Evolutionary conservation across 192 early-diverging fungal genomes (phyloP).

Genomic region (Backusella tarrabulga): DNA sequence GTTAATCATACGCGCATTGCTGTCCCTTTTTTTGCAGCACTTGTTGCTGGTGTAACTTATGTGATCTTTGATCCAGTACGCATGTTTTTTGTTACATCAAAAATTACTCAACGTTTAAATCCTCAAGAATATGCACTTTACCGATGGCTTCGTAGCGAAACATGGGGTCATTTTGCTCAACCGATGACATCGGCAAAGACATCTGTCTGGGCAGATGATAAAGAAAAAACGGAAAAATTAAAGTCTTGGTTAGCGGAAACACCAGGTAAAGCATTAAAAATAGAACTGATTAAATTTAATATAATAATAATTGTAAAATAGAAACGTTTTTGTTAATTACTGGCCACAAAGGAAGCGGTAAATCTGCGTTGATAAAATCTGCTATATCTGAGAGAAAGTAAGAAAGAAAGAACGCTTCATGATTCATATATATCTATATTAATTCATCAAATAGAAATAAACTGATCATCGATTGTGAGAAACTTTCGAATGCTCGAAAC

Average conservation of each 20-base stretch:
- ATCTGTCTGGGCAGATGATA: conserved; percentile 55
- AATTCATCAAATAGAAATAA: conserved; percentile 46
- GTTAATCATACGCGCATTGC: conserved; percentile 75
- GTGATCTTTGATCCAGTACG: conserved; percentile 91
- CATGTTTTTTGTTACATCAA: conserved; percentile 84
- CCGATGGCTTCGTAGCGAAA: conserved; percentile 57
- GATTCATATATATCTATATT: neutral
- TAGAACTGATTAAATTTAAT: neutral
- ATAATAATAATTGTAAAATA: neutral
- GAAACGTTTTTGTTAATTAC: conserved; percentile 84
- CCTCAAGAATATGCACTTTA: conserved; percentile 60
- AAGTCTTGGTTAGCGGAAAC: conserved; percentile 55
- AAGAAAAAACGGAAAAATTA: conserved; percentile 54
- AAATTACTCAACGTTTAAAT: conserved; percentile 79
- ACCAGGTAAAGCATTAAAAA: conserved; percentile 39
- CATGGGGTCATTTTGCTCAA: conserved; percentile 22
- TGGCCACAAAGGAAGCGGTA: conserved; percentile 86
- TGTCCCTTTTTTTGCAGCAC: conserved; percentile 73
- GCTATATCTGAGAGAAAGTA: conserved; percentile 64
- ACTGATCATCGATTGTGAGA: conserved; percentile 77
- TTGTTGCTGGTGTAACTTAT: conserved; percentile 77
- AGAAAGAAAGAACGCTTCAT: neutral
- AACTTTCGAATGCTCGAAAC: conserved; percentile 68
- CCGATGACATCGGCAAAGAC: conserved; percentile 26
- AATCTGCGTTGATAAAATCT: conserved; percentile 70